Conservation (phyloP, 176 grass and related monocot species). For the Dendrocalamus sinicus region DNA sequence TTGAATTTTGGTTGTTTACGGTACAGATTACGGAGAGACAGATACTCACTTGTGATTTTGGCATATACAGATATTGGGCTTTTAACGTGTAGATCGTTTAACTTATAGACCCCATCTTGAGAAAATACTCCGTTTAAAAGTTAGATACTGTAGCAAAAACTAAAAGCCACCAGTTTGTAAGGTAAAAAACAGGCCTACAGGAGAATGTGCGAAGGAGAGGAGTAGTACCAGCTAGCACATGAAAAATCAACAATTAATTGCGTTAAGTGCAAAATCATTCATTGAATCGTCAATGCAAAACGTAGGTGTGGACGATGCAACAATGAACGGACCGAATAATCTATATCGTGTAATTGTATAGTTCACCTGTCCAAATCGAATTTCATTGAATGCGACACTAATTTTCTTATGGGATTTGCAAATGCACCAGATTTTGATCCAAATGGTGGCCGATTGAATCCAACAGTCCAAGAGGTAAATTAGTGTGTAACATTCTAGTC, state of each 20-base stretch:
- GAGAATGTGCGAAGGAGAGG: not conserved
- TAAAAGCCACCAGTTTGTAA: no score
- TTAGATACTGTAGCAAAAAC: no score
- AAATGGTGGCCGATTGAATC: not conserved
- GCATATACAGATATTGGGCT: no score
- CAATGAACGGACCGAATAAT: not conserved
- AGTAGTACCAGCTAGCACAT: not conserved
- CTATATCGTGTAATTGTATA: not conserved
- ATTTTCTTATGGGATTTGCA: not conserved
- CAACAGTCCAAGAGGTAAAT: not conserved
- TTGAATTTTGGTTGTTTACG: no score
- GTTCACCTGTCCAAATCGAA: not conserved
- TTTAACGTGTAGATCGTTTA: no score
- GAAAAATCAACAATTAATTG: slow-evolving; percentile 12
- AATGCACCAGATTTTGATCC: not conserved
- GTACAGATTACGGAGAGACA: no score
- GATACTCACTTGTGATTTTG: no score
- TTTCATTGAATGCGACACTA: not conserved
- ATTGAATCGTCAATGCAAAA: not conserved
- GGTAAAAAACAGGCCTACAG: no score
- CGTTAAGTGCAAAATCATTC: not conserved
- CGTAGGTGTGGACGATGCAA: not conserved
- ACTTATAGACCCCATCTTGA: no score
- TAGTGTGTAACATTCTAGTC: not conserved
- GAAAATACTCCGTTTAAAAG: no score